phyloP scores from a whole-genome alignment of 371 early-diverging fungal genomes.

The Fennellomyces sp. region DNA sequence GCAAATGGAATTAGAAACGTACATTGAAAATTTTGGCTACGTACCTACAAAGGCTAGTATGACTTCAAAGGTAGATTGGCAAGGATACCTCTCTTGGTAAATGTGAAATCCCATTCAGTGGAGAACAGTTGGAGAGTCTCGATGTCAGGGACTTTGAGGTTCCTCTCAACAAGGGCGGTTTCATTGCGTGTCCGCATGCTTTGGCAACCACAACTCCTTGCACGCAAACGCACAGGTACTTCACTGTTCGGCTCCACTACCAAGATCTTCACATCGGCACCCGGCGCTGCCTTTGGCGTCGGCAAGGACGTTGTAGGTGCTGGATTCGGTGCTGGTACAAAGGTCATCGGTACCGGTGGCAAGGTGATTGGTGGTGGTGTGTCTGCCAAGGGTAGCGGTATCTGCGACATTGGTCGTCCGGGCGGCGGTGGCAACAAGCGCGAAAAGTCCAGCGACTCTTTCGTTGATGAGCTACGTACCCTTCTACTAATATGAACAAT shows the following conservation, averaged over 20 bases:
- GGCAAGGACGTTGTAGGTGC: constrained; percentile 36
- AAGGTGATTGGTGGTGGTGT: constrained; percentile 41
- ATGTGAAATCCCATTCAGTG: constrained; percentile 31
- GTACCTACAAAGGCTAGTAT: no score
- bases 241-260: constrained; percentile 46
- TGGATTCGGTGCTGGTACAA: constrained; percentile 30
- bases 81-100: constrained; percentile 60
- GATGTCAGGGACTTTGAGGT: constrained; percentile 37
- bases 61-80: no score
- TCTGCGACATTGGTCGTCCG: constrained; percentile 32
- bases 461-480: no score
- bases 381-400: constrained; percentile 11
- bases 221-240: constrained; percentile 42
- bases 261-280: constrained; percentile 41
- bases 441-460: constrained; percentile 15
- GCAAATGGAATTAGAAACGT: no score
- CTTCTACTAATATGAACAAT: no score
- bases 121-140: constrained; percentile 41
- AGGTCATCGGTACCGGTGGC: constrained; percentile 41
- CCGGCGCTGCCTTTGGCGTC: constrained; percentile 39
- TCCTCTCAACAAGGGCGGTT: constrained; percentile 19
- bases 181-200: constrained; percentile 36
- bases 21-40: no score
- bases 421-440: constrained; percentile 36
- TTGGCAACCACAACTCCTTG: constrained; percentile 51